Evolutionary conservation across 1,139 yeast genomes (phyloP).

Genomic region (Geotrichum siamense): DNA sequence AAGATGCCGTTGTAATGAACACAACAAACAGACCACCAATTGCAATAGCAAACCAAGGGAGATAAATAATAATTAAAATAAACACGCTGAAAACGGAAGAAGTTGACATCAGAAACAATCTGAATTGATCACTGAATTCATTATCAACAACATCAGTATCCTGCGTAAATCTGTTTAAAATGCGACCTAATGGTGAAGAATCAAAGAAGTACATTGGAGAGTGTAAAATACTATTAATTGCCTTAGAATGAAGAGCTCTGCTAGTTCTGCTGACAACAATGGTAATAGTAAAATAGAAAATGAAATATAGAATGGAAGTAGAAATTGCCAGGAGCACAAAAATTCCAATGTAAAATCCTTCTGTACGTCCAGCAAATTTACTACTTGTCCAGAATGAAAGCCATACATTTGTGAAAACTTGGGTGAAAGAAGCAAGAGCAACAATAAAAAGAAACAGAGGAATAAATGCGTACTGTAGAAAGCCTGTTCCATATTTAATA

Average conservation of each 20-base stretch:
- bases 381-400: constrained; percentile 71
- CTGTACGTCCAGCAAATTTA: constrained; percentile 44
- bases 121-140: constrained; percentile 41
- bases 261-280: constrained; percentile 43
- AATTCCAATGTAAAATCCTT: constrained; percentile 63
- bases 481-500: constrained; percentile 52
- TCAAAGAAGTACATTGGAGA: constrained; percentile 69
- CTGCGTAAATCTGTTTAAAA: constrained; percentile 66
- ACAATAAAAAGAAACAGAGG: constrained; percentile 40
- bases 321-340: constrained; percentile 48
- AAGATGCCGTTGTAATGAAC: constrained; percentile 47
- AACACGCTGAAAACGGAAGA: constrained; percentile 56
- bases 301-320: constrained; percentile 36
- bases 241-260: constrained; percentile 37
- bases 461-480: constrained; percentile 37
- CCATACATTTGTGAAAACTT: constrained; percentile 71
- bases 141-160: constrained; percentile 82
- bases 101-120: constrained; percentile 43
- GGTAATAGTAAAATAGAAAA: constrained; percentile 45
- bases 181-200: constrained; percentile 64
- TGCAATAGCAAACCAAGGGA: constrained; percentile 74
- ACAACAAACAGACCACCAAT: constrained; percentile 47
- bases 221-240: constrained; percentile 57
- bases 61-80: constrained; percentile 60
- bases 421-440: constrained; percentile 50